These are phyloP conservation scores for Skeletonema potamos DNA, from an alignment of 108 stramenopile species.

Conservation along the genomic window DNA sequence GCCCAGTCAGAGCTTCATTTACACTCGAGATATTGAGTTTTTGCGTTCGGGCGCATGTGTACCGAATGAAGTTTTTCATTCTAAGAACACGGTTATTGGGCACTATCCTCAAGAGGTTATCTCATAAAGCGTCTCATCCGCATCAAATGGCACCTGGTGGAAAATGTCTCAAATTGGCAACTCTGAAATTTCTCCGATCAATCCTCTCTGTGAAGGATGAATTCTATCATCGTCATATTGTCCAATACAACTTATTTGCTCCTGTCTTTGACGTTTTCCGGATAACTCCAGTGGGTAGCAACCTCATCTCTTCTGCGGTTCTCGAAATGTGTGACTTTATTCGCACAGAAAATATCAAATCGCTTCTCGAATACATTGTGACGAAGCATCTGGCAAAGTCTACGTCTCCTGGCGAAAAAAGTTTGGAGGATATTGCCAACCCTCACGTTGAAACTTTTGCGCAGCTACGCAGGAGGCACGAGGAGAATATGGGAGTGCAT, in stretches of 20 bases:
- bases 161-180: constrained; percentile 77
- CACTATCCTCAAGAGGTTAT: constrained; percentile 61
- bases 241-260: constrained; percentile 83
- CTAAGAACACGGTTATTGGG: constrained; percentile 71
- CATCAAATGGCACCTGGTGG: constrained; percentile 45
- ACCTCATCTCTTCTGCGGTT: constrained; percentile 80
- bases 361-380: constrained; percentile 84
- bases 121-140: constrained; percentile 18
- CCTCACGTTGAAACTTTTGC: constrained; percentile 82
- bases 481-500: constrained; percentile 36
- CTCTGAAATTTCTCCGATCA: constrained; percentile 75
- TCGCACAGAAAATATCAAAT: constrained; percentile 75
- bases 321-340: constrained; percentile 90
- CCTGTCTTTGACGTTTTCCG: constrained; percentile 87
- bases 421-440: constrained; percentile 79
- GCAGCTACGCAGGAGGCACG: constrained; percentile 62
- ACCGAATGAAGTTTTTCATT: constrained; percentile 82
- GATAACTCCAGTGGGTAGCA: constrained; percentile 78
- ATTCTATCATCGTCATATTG: constrained; percentile 87
- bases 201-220: constrained; percentile 86
- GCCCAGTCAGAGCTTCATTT: constrained; percentile 74
- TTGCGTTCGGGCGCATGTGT: constrained; percentile 84
- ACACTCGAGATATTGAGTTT: constrained; percentile 85
- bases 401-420: constrained; percentile 25
- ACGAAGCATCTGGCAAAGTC: constrained; percentile 52